Percentiles rank a stretch among this genome's conserved stretches.
These are phyloP conservation scores for Penicillium sclerotigenum DNA, from an alignment of 2,329 filamentous ascomycete genomes.

Conservation along the genomic window DNA sequence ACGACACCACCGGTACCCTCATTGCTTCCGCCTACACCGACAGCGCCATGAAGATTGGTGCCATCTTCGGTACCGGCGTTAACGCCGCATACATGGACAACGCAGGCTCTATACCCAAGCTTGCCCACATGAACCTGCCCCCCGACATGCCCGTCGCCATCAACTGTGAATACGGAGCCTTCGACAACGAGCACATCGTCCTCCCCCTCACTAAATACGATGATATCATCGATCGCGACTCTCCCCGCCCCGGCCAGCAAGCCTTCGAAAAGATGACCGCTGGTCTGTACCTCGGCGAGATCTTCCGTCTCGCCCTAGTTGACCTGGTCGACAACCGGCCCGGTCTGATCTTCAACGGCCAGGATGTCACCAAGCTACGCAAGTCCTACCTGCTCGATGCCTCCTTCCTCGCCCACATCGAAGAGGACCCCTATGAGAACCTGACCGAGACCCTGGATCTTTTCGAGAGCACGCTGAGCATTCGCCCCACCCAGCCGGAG, in stretches of 20 bases:
- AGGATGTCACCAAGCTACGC: slow-evolving; percentile 75
- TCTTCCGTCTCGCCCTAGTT: slow-evolving; percentile 83
- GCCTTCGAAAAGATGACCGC: slow-evolving; percentile 98
- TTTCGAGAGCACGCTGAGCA: slow-evolving; percentile 71
- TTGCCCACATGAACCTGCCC: slow-evolving; percentile 85
- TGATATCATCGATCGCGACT: slow-evolving; percentile 81
- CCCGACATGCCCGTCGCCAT: slow-evolving; percentile 84
- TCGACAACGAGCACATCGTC: slow-evolving; percentile 89
- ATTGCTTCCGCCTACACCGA: slow-evolving; percentile 98
- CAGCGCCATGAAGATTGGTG: slow-evolving; percentile 85
- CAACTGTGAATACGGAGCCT: slow-evolving; percentile 97
- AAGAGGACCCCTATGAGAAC: slow-evolving; percentile 96
- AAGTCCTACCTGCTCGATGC: slow-evolving; percentile 88
- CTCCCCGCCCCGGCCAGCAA: slow-evolving; percentile 88
- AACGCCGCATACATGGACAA: slow-evolving; percentile 99
- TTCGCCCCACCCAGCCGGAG: slow-evolving; percentile 71
- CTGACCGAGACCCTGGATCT: slow-evolving; percentile 82
- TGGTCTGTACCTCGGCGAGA: slow-evolving; percentile 88
- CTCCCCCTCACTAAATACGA: slow-evolving; percentile 85
- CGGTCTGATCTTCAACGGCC: slow-evolving; percentile 73
- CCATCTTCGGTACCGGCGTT: slow-evolving; percentile 97
- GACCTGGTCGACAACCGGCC: slow-evolving; percentile 79
- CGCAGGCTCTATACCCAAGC: slow-evolving; percentile 85
- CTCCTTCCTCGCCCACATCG: slow-evolving; percentile 88
- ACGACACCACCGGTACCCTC: slow-evolving; percentile 94